Evolutionary conservation across 2,329 filamentous ascomycete species (phyloP), one percentile per base, ranked within the genome.

Genomic region (Apiospora phragmitis): DNA sequence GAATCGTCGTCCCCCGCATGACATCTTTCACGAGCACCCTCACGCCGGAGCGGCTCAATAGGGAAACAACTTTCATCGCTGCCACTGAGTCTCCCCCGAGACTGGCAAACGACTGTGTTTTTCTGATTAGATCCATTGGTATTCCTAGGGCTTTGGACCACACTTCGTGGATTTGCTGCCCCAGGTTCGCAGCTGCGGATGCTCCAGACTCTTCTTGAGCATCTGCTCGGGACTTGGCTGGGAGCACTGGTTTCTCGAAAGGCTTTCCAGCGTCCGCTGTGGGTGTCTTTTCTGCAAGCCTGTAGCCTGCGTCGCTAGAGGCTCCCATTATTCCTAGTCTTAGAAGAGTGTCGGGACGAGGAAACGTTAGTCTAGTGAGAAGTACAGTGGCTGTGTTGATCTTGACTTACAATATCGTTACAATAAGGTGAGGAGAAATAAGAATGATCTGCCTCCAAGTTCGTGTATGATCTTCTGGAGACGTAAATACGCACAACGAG

Each of bases 71-170:
- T 43, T 69, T 69, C 55, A 71, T 71, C 12, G 70, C 70, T 18
- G 70, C 68, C 24, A 71, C 47, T 24, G 70, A 71, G 68, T 71
- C 70, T n/a, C 70, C 70, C 11, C 70, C 70, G 9, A 71, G 38
- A 45, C 68, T 67, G 4, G 67, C 24, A 32, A 71, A 71, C 12
- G 70, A 69, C 16, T 45, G 70, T 16, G 65, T 67, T 21, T 24
- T 69, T 12, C 59, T 42, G 59, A 69, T 45, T 45, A 55, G 51
- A 1, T 69, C 43, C 18, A 6, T 32, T 1, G 55, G 29, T 4
- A 71, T 16, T 32, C 67, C 55, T 3, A 71, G 67, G 24, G 42
- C 70, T 41, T 67, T 67, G 4, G 67, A 66, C 67, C 70, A 71
- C 5, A 69, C 67, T 18, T n/a, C 41, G 32, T 67, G 70, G n/a